These are phyloP conservation scores for Colletotrichum viniferum DNA, from an alignment of 2,329 filamentous ascomycete species.

Conservation along the genomic window DNA sequence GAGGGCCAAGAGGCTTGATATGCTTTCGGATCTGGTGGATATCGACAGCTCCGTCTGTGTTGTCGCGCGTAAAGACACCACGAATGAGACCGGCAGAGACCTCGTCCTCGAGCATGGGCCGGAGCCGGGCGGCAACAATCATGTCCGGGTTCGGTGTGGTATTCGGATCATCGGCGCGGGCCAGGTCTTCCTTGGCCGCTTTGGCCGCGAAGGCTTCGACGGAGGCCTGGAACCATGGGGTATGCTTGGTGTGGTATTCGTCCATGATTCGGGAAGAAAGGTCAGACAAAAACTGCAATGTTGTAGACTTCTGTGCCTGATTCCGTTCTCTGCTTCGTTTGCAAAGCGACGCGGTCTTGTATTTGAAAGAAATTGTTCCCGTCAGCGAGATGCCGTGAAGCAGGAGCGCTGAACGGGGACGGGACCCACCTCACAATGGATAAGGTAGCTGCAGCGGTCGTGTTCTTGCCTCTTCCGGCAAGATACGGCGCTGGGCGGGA, in stretches of 20 bases:
- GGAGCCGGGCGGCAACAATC: slow-evolving; percentile 39
- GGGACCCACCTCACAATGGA: neutral
- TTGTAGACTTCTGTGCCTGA: neutral
- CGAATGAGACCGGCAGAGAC: slow-evolving; percentile 29
- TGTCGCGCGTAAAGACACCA: slow-evolving; percentile 29
- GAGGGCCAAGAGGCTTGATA: slow-evolving; percentile 29
- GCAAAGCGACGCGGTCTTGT: neutral
- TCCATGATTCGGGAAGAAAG: neutral
- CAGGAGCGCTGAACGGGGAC: neutral
- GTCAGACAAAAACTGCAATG: too few species aligned
- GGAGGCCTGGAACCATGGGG: slow-evolving; percentile 1
- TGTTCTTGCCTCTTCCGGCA: neutral
- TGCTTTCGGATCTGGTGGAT: slow-evolving; percentile 40
- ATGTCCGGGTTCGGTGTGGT: slow-evolving; percentile 28
- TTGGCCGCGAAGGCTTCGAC: neutral
- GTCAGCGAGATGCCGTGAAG: neutral
- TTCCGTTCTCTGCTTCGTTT: neutral
- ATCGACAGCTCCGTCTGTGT: slow-evolving; percentile 31
- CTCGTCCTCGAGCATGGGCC: slow-evolving; percentile 41
- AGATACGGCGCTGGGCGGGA: neutral
- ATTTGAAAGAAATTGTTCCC: neutral
- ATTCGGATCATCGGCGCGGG: neutral
- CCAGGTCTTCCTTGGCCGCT: neutral
- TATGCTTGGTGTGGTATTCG: slow-evolving; percentile 6
- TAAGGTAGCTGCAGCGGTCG: neutral